These are phyloP conservation scores for Funneliformis geosporum DNA, from an alignment of 192 early-diverging fungal genomes.

Conservation along the genomic window DNA sequence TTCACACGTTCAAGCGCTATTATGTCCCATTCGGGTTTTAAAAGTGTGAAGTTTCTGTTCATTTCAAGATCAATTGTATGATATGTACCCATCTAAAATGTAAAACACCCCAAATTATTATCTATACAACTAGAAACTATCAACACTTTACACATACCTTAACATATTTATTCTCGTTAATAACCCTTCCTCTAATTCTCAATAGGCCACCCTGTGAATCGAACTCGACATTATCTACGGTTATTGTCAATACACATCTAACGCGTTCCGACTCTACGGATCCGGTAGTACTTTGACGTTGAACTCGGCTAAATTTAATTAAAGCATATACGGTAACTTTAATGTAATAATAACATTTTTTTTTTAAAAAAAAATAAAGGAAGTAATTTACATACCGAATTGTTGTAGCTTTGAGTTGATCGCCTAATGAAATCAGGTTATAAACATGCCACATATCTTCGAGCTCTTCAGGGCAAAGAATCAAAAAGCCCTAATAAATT, in stretches of 20 bases:
- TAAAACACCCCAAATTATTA: not conserved
- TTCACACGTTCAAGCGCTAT: constrained; percentile 89
- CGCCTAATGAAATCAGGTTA: constrained; percentile 82
- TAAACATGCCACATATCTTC: constrained; percentile 99
- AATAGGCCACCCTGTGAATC: constrained; percentile 84
- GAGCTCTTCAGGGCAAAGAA: constrained; percentile 81
- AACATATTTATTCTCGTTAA: constrained; percentile 86
- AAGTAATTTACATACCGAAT: constrained; percentile 57
- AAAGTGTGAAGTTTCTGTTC: constrained; percentile 84
- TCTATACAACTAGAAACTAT: not conserved
- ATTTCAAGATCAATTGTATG: constrained; percentile 94
- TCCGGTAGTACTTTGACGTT: constrained; percentile 85
- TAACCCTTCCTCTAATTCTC: constrained; percentile 85
- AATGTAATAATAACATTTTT: too few relatives aligned
- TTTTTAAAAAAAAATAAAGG: not conserved
- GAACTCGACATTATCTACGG: constrained; percentile 85
- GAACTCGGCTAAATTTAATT: constrained; percentile 66
- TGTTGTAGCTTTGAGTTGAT: constrained; percentile 85
- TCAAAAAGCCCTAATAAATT: constrained; percentile 72
- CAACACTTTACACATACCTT: constrained; percentile 56
- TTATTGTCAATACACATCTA: constrained; percentile 78
- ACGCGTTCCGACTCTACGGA: constrained; percentile 82
- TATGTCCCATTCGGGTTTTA: constrained; percentile 91
- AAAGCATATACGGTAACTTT: too few relatives aligned
- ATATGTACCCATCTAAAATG: constrained; percentile 76